Evolutionary conservation across 169 alveolate genomes (phyloP), one percentile per base, ranked within the genome.

Genomic region (Blepharisma undulans): DNA sequence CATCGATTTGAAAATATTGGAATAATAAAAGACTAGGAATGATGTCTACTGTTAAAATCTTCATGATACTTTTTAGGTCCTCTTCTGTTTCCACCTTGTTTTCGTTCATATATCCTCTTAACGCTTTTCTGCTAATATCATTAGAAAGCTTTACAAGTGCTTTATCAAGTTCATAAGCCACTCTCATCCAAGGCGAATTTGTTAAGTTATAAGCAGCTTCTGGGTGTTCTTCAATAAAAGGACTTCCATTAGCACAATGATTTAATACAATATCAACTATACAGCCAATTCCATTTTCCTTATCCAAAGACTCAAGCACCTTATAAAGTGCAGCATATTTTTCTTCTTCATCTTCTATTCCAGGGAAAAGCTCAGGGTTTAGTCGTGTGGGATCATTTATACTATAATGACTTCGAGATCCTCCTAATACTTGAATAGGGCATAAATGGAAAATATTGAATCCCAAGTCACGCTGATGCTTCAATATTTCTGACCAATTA

Each of bases 251-350:
- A 1, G 99, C 99, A 7, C 99, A 97, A 90, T 98, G 99, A 92
- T 98, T 98, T 18, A 98, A 92, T 19, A 98, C 99, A 36, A 98
- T 91, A 93, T 98, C 99, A 66, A 97, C 94, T n/a, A 98, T 93
- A 59, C 98, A 93, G n/a, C 97, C 92, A 25, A 97, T 87, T 6
- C 98, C 98, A 87, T 93, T 90, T 91, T 95, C 77, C 74, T 93
- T 74, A 25, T 77, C 92, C 30, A 86, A 77, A 71, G 90, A 85
- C 76, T 90, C 81, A 22, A 89, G 86, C 48, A 85, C 92, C 2
- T 88, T 90, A 48, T 18, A 48, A 48, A 48, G 66, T 10, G 66
- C 12, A 27, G 84, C 80, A 32, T 79, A n/a, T 30, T 79, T 33
- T 79, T 79, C 87, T 74, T 74, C 29, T 74, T 48, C 66, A 5